phyloP scores from a whole-genome alignment of 805 yeast genomes.

The Saturnispora besseyi region DNA sequence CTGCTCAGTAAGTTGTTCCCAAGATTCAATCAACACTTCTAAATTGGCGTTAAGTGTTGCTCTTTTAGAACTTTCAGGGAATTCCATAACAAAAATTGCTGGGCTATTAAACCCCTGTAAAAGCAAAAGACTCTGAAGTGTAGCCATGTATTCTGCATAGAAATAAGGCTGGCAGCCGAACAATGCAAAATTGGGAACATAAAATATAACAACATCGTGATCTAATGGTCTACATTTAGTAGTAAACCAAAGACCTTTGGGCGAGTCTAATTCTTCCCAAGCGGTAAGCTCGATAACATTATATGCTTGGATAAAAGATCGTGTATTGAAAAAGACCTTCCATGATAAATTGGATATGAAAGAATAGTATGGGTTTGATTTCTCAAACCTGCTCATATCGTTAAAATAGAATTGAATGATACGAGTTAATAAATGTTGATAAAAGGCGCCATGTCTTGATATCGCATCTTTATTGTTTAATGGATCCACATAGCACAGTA shows the following conservation, averaged over 20 bases:
- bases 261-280: slow-evolving; percentile 16
- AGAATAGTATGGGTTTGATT: slow-evolving; percentile 16
- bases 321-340: slow-evolving; percentile 24
- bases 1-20: background rate
- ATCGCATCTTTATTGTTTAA: slow-evolving; percentile 23
- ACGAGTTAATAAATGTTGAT: slow-evolving; percentile 20
- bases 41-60: slow-evolving; percentile 9
- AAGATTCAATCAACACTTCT: background rate
- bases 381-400: slow-evolving; percentile 11
- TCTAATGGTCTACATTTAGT: slow-evolving; percentile 26
- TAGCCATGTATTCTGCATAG: slow-evolving; percentile 37
- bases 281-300: slow-evolving; percentile 29
- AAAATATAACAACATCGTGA: slow-evolving; percentile 36
- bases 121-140: slow-evolving; percentile 33
- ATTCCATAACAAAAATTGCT: slow-evolving; percentile 32
- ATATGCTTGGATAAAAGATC: slow-evolving; percentile 27
- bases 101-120: slow-evolving; percentile 45
- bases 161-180: slow-evolving; percentile 30
- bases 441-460: slow-evolving; percentile 24
- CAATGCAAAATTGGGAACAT: slow-evolving; percentile 37
- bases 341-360: slow-evolving; percentile 27
- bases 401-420: slow-evolving; percentile 17
- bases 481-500: slow-evolving; percentile 27
- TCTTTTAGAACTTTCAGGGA: slow-evolving; percentile 14
- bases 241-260: slow-evolving; percentile 20